Base-by-base conservation (phyloP, 495 filamentous ascomycete genomes). In the Umbilicaria muhlenbergii region DNA sequence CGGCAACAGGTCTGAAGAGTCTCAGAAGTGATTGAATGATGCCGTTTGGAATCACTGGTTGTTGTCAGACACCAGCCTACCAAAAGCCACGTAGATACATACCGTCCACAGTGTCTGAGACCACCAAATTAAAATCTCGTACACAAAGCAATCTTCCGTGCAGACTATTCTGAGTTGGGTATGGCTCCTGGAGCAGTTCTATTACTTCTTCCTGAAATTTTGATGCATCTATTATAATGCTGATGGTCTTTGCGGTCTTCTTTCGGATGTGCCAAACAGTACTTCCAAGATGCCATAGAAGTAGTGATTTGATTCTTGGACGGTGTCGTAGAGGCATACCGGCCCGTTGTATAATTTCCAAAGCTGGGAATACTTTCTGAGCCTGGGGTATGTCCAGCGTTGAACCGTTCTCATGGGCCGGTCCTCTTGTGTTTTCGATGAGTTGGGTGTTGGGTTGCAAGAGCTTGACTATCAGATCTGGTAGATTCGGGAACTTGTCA, bases 261-360 rank as follows among this genome's bases (percentile, higher is more conserved):
- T 94, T 87, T 43, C 91, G 72, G 16, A 96, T 78, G 51, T 84
- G 78, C 91, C 88, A 96, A 13, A 86, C 69, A 2, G 70, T 68
- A 48, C 81, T 88, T n/a, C 69, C 72, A 24, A 88, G 64, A 33
- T 84, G 75, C 33, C 56, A 52, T 10, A 60, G 51, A 24, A 86
- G 68, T 16, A 65, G 59, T 33, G 51, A 50, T 39, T 62, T 56
- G 11, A 84, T 65, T 43, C 63, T 61, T 2, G 11, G 13, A 8
- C 32, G 12, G 33, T 70, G 62, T 41, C 57, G 50, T 4, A 55
- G 43, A 13, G 69, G 62, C 28, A 68, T 35, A 11, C 42, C 56
- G 11, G 65, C 59, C 41, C 67, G 66, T 44, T 71, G 67, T 42
- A 96, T 73, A 34, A 98, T 75, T 45, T 94, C 83, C 10, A 98